Base-by-base conservation (phyloP, 805 yeast genomes). In the Yamadazyma akitaensis region DNA sequence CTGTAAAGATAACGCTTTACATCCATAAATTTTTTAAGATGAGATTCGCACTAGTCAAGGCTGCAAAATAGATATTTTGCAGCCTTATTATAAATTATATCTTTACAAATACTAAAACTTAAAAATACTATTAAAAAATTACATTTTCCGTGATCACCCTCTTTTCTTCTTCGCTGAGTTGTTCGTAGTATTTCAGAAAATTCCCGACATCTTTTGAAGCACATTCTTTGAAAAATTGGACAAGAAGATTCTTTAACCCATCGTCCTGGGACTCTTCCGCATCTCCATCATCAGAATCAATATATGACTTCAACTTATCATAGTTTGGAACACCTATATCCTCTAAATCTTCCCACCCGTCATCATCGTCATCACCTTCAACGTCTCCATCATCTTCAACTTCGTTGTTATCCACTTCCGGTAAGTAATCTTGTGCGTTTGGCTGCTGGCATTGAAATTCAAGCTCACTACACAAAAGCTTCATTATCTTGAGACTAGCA, bases 301-400 rank as follows among this genome's bases (percentile, higher is more conserved):
- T 78, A 53, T 79, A 85, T 5, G 79, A 73, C 55, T 80, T 76
- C 44, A 86, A 60, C 49, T 82, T 83, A 19, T 82, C 86, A 58
- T 73, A 84, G 40, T 80, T 77, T 3, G 86, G 79, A 1, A 74
- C 79, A 1, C 83, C 86, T 37, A 80, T 67, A 42, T 81, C 87
- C 13, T 84, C 89, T 50, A 84, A 68, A 55, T 85, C 94, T 55
- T 87, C 94, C 91, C 94, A 85, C 1, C 77, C 89, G 18, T 71
- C 84, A 12, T 68, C 80, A 34, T 70, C 78, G 19, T 59, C 73
- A n/a, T 62, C 75, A 30, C 57, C 68, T 13, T 57, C 80, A 13
- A 57, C 73, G 8, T 66, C 75, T 1, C 58, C 74, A 2, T 53
- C 71, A 9, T 16, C 51, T 1, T 21, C 53, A 4, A 5, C n/a